Conservation (phyloP, 2,329 filamentous ascomycete genomes). For the Paecilomyces formosus region DNA sequence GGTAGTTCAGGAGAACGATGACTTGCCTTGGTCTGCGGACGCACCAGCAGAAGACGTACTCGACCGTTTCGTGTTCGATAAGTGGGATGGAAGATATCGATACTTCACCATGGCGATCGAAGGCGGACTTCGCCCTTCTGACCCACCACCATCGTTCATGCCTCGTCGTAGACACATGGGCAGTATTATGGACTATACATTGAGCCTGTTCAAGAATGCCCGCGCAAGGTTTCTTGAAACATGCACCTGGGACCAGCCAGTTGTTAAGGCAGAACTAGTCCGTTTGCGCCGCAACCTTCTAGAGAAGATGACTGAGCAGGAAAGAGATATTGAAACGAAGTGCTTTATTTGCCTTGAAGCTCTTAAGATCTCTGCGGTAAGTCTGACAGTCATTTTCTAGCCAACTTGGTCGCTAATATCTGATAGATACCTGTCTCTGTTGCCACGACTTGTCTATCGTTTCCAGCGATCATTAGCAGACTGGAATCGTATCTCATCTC, state of each 20-base stretch:
- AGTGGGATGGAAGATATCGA: slow-evolving; percentile 50
- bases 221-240: slow-evolving; percentile 37
- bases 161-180: slow-evolving; percentile 39
- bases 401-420: neutral
- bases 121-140: slow-evolving; percentile 20
- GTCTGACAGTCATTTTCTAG: slow-evolving; percentile 21
- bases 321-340: slow-evolving; percentile 36
- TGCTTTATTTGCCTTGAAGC: slow-evolving; percentile 72
- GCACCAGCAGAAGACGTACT: slow-evolving; percentile 34
- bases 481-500: slow-evolving; percentile 76
- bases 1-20: slow-evolving; percentile 30
- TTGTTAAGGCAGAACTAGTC: slow-evolving; percentile 67
- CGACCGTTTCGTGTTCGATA: slow-evolving; percentile 49
- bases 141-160: slow-evolving; percentile 24
- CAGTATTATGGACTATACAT: slow-evolving; percentile 76
- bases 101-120: slow-evolving; percentile 45
- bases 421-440: slow-evolving; percentile 58
- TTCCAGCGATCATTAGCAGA: slow-evolving; percentile 78
- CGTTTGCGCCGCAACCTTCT: slow-evolving; percentile 76
- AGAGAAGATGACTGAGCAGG: slow-evolving; percentile 54
- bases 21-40: slow-evolving; percentile 39
- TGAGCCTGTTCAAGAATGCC: slow-evolving; percentile 63
- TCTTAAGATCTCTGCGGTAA: slow-evolving; percentile 66
- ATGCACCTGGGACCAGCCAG: slow-evolving; percentile 67
- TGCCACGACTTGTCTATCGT: slow-evolving; percentile 65